Conservation (phyloP, 169 alveolate species). For the Eimeria necatrix region DNA sequence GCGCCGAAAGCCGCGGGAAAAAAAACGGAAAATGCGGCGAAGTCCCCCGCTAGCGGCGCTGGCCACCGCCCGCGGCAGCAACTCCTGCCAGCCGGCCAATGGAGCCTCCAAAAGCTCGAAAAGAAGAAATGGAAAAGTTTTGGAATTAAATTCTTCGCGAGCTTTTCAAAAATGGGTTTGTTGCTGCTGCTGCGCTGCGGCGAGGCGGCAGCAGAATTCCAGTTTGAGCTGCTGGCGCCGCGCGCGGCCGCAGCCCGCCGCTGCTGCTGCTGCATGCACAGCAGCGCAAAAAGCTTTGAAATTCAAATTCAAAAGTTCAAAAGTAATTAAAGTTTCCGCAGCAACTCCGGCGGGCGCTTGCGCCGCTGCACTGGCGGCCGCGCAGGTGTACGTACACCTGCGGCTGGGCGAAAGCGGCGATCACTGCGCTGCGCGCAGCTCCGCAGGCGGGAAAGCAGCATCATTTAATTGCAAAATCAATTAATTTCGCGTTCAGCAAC, state of each 20-base stretch:
- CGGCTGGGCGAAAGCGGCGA: not conserved
- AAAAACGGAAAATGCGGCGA: not conserved
- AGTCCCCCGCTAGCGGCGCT: constrained; percentile 20
- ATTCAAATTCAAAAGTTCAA: not conserved
- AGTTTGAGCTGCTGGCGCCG: not conserved
- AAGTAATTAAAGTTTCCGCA: not conserved
- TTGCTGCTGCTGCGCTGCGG: not conserved
- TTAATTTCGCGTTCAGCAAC: too few species aligned
- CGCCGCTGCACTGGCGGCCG: not conserved
- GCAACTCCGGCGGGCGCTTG: not conserved
- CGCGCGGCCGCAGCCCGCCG: constrained; percentile 75
- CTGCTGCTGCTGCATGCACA: constrained; percentile 24
- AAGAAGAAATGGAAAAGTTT: not conserved
- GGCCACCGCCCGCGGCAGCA: constrained; percentile 54
- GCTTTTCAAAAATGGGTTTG: constrained; percentile 23
- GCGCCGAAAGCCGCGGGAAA: not conserved
- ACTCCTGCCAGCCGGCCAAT: constrained; percentile 42
- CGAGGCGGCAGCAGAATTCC: constrained; percentile 31
- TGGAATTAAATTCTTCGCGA: not conserved
- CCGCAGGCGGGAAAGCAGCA: too few species aligned
- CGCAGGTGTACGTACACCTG: not conserved
- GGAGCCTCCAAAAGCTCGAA: not conserved
- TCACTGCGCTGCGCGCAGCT: not conserved
- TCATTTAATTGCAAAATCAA: too few species aligned
- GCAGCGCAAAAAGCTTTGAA: constrained; percentile 8